These are phyloP conservation scores for Inga oerstediana DNA, from an alignment of 306 rosid genomes.

Conservation along the genomic window DNA sequence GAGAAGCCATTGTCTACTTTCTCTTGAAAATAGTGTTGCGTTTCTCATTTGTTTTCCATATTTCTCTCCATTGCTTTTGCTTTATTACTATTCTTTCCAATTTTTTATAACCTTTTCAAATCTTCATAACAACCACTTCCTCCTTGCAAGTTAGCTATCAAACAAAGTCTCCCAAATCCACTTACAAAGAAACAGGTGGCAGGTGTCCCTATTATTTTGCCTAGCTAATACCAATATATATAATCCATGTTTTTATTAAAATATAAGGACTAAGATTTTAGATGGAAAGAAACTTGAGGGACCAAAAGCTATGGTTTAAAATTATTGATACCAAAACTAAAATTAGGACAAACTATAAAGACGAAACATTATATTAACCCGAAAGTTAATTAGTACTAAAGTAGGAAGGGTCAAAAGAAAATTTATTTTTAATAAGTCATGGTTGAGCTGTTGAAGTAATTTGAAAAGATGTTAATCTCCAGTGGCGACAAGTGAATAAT, in stretches of 20 bases:
- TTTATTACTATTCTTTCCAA: conserved; percentile 8
- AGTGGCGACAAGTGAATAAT: no score
- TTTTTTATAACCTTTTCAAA: conserved; percentile 14
- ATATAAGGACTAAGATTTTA: no score
- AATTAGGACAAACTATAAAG: no score
- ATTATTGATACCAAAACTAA: no score
- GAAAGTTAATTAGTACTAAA: no score
- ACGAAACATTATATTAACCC: no score
- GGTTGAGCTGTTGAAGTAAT: not conserved
- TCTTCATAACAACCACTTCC: conserved; percentile 25
- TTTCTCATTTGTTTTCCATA: conserved; percentile 28
- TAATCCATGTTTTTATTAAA: no score
- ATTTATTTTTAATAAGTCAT: not conserved
- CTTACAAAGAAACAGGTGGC: not conserved
- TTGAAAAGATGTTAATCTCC: no score
- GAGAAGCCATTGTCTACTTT: conserved; percentile 41
- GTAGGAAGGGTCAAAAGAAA: not conserved
- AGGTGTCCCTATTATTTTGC: no score
- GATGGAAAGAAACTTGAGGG: no score
- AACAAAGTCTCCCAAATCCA: conserved; percentile 25
- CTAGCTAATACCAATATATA: not conserved
- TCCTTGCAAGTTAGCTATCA: conserved; percentile 26
- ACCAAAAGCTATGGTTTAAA: no score
- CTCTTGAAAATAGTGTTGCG: conserved; percentile 42
- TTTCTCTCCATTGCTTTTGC: conserved; percentile 2